These are phyloP conservation scores for Ophiostoma novo-ulmi DNA, from an alignment of 2,329 filamentous ascomycete species.

Conservation along the genomic window DNA sequence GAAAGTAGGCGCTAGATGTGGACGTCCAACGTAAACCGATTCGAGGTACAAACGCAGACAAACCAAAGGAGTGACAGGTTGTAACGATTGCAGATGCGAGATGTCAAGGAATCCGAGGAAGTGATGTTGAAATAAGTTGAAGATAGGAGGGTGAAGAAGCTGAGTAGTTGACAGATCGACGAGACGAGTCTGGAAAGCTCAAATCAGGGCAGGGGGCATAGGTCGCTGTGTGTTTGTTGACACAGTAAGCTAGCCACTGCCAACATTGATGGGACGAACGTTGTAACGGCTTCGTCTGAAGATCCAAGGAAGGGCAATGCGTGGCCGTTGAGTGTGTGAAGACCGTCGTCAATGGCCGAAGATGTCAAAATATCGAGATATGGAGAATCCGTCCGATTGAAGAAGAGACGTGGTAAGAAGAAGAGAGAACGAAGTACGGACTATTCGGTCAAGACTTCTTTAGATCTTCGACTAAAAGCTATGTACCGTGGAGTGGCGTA, in stretches of 20 bases:
- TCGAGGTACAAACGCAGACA: neutral
- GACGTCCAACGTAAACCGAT: neutral
- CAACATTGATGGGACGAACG: slow-evolving; percentile 11
- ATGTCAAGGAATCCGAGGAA: neutral
- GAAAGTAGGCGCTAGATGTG: neutral
- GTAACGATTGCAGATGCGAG: neutral
- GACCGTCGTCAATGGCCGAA: neutral
- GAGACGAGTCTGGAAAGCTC: neutral
- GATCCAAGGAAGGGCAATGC: neutral
- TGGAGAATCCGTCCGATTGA: neutral
- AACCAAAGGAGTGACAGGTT: slow-evolving; percentile 3
- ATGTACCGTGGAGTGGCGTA: slow-evolving; percentile 6
- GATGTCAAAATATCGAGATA: neutral
- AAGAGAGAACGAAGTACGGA: slow-evolving; percentile 1
- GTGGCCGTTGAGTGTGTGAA: neutral
- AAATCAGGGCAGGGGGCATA: neutral
- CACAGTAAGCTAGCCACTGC: slow-evolving; percentile 4
- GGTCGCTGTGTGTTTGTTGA: neutral
- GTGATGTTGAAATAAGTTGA: neutral
- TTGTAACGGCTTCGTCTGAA: neutral
- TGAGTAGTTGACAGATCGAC: neutral
- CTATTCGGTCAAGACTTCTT: slow-evolving; percentile 6
- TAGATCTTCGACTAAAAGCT: slow-evolving; percentile 16
- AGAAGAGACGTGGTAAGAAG: slow-evolving; percentile 8
- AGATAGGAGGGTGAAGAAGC: neutral